Evolutionary conservation across 805 yeast species (phyloP), one percentile per base, ranked within the genome.

Genomic region (Yueomyces sp.): DNA sequence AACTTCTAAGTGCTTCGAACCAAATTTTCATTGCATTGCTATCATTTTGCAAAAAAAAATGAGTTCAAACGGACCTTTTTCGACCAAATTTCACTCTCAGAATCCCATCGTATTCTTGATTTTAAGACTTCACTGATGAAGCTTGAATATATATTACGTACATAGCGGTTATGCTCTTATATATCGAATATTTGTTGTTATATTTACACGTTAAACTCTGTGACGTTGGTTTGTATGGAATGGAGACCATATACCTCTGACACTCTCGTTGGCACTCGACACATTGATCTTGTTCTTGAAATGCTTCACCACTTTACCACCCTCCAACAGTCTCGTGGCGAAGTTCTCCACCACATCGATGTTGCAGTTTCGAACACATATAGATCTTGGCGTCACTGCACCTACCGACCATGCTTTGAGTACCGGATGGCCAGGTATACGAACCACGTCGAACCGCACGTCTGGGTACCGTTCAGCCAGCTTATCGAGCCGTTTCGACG

Each of bases 221-320:
- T 52, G 54, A 42, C 48, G 48, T 38, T 38, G 36, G 7, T 52
- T 45, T 11, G 59, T 81, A 58, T 88, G 96, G 69, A 90, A 71
- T 46, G 98, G 98, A 40, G 96, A 87, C 98, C 98, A 92, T 41
- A 92, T 73, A 56, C 98, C 98, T 72, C 98, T 82, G 19, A 90
- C 87, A 45, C 94, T 79, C 44, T 73, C 75, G 60, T 90, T 92
- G 48, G 73, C 64, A 38, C 94, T 81, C 62, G 78, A 74, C 34
- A 92, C 97, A 45, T 85, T 81, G 57, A 84, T 79, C 52, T 69
- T 77, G 62, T 82, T 82, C 53, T 72, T 66, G 54, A 74, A 71
- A 55, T 77, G 79, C 51, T 67, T 62, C 43, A 81, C 58, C 45
- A 67, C 66, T 32, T 66, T 71, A 42, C 96, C 96, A 29, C 87